Evolutionary conservation across 2,329 filamentous ascomycete genomes (phyloP), one percentile per base, ranked within the genome.

Genomic region (Rosellinia necatrix): DNA sequence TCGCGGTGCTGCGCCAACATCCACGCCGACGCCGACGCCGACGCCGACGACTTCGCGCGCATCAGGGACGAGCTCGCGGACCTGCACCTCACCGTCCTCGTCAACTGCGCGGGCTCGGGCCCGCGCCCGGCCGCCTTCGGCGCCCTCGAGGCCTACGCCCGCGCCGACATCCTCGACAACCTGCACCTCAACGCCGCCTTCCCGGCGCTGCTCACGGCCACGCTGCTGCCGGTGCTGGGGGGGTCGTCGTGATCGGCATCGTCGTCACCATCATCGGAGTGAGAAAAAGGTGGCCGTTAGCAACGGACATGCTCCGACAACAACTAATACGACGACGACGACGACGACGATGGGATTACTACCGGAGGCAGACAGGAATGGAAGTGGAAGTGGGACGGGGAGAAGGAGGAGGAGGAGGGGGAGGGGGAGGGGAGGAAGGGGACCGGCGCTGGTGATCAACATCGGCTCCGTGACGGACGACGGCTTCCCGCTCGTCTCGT

Each of bases 41-140:
- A 49, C 6, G 43, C n/a, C 29, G 57, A 49, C 10, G 57, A 59
- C 38, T 59, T 61, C 53, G 53, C 43, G 10, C 34, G 42, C 34
- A 53, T 59, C 19, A 46, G 49, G 13, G 46, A 55, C 4, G 38
- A 67, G 3, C 41, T 68, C 64, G 59, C 70, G 1, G 66, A 61
- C 17, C 63, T 75, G 7, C 66, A 75, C 47, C 65, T 85, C 32
- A 80, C 76, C 0, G 64, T 84, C 2, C 67, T 84, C 19, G 66
- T 83, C 56, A 82, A 83, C 64, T 82, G 81, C 66, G 74, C 79
- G 0, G 81, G 80, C 1, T 75, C 76, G n/a, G 66, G 63, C 1
- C 64, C 62, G 5, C 56, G n/a, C n/a, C n/a, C 61, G 49, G 64
- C 67, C 8, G 46, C 63, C 1, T 77, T 71, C 53, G 66, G 66